Base-by-base conservation (phyloP, 768 basidiomycete genomes). In the Kwoniella botswanensis region DNA sequence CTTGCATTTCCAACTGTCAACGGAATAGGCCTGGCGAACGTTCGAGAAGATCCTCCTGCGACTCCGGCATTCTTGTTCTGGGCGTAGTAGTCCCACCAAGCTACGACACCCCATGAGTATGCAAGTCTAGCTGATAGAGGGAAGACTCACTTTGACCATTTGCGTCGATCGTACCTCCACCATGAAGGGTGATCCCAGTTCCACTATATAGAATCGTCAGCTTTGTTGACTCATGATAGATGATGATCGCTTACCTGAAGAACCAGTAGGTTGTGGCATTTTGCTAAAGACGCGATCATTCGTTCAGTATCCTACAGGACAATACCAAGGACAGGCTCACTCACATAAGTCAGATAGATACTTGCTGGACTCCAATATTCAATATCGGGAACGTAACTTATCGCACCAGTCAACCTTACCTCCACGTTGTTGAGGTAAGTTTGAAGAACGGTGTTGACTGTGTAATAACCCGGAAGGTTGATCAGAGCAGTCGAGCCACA, bases 111-210 rank as follows among this genome's bases (percentile, higher is more conserved):
- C 22, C 12, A 44, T 43, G 18, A 63, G 42, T 13, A 29, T 63
- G 29, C 44, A 43, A 35, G 9, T 43, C 15, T 46, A 63, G 68
- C 62, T 41, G 44, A 66, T 11, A 10, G 42, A 55, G 9, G 26
- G 60, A 44, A 46, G 56, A 71, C 73, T 69, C 68, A 69, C 71
- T 71, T 46, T 90, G 89, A 12, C 90, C 90, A 42, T 87, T 86
- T 18, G 89, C 90, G 76, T 90, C 89, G 18, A 91, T 84, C 2
- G 88, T 89, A 12, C 90, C 90, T 44, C 89, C 89, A 7, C 90
- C 89, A 65, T 87, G 86, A 17, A 79, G 65, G 18, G 74, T 74
- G 18, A 77, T 66, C 42, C 72, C 73, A 44, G 69, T 44, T 2
- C 76, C 77, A 5, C 56, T 53, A 17, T 26, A 52, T 24, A 11